Evolutionary conservation across 352 stramenopile species (phyloP), one percentile per base, ranked within the genome.

Genomic region (Globisporangium cylindrosporum): DNA sequence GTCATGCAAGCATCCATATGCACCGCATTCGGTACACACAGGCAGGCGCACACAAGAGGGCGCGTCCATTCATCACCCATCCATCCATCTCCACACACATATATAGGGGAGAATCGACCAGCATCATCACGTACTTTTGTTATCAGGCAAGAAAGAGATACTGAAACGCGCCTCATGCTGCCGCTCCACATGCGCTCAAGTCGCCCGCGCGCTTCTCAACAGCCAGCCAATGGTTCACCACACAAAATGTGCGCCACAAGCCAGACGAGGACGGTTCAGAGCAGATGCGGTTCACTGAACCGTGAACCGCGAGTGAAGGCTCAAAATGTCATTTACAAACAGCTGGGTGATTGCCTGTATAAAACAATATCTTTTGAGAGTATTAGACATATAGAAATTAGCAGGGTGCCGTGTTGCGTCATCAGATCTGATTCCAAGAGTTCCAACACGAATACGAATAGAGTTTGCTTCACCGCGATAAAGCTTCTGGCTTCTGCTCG

Each of bases 91-190:
- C 27, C 27, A 32, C 53, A 63, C 41, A 18, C 66, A 14, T 6
- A 59, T 9, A 15, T 27, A 62, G 12, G 12, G 27, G 24, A 9
- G 7, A 60, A 57, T 24, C 12, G 32, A 20, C 53, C 18, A 67
- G 51, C 36, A 56, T 9, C 20, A 34, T 25, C 34, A 90, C 85
- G 65, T 88, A 93, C 85, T 93, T 81, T 91, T 90, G 82, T 81
- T 88, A 86, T 91, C 75, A 89, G 80, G 82, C 82, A 84, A 88
- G 85, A 93, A 93, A 91, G 85, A 91, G 82, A 91, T 90, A 90
- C 80, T 91, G 81, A n/a, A 15, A 20, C 14, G 14, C 20, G 36
- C 32, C 24, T 27, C 15, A 34, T 60, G 10, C 14, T 43, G 20
- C 29, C 46, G 56, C 41, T 49, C 15, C 41, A 9, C 54, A 58